A percentile compares a stretch with the other conserved stretches of the same genome.
Evolutionary conservation across 1,139 yeast genomes (phyloP).

Genomic region (Pichia sp.): DNA sequence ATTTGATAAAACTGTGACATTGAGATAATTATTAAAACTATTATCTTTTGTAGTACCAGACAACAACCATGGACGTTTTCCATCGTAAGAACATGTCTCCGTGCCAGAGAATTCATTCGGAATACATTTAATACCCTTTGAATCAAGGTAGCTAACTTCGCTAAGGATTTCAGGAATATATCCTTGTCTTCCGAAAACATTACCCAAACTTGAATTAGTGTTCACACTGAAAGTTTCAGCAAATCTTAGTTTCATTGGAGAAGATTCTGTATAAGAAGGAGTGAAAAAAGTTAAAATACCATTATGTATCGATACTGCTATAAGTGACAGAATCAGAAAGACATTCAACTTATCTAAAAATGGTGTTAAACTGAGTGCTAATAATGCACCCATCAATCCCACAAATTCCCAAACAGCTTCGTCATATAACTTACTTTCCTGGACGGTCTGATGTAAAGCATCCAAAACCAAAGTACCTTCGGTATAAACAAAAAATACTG

Average conservation of each 20-base stretch:
- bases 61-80: slow-evolving; percentile 48
- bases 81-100: slow-evolving; percentile 48
- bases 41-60: slow-evolving; percentile 34
- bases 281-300: slow-evolving; percentile 30
- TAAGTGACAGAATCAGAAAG: slow-evolving; percentile 36
- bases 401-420: slow-evolving; percentile 42
- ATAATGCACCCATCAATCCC: slow-evolving; percentile 33
- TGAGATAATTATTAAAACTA: slow-evolving; percentile 39
- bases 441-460: slow-evolving; percentile 63
- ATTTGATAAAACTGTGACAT: slow-evolving; percentile 44
- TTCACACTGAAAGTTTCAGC: slow-evolving; percentile 49
- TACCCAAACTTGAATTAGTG: slow-evolving; percentile 28
- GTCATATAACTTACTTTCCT: slow-evolving; percentile 51
- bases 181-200: slow-evolving; percentile 49
- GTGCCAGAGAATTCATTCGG: slow-evolving; percentile 36
- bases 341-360: slow-evolving; percentile 65
- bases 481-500: slow-evolving; percentile 45
- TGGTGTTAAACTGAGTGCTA: slow-evolving; percentile 60
- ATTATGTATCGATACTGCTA: slow-evolving; percentile 31
- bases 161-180: slow-evolving; percentile 37
- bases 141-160: slow-evolving; percentile 56
- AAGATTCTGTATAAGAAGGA: slow-evolving; percentile 49
- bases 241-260: slow-evolving; percentile 68
- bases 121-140: slow-evolving; percentile 33
- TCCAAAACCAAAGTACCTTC: slow-evolving; percentile 50